Conservation (phyloP, 192 early-diverging fungal species). For the Ramicandelaber brevisporus region DNA sequence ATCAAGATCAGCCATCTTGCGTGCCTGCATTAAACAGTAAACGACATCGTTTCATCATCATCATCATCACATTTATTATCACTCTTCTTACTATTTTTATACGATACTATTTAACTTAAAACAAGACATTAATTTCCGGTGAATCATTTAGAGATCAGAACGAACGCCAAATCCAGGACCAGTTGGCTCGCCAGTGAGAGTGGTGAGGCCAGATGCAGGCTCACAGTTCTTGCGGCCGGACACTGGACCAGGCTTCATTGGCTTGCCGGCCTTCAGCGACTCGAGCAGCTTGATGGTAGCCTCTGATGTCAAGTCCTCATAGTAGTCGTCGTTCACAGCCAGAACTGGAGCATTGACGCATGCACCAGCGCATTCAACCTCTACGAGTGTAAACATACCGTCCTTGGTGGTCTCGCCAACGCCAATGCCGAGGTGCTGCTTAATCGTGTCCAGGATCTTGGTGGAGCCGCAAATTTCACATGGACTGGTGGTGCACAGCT, state of each 20-base stretch:
- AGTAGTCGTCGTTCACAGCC: constrained; percentile 96
- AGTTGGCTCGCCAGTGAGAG: constrained; percentile 58
- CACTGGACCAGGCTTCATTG: constrained; percentile 57
- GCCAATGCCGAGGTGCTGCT: constrained; percentile 73
- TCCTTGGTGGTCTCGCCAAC: constrained; percentile 84
- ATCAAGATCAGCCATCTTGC: too few relatives aligned
- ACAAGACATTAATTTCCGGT: too few relatives aligned
- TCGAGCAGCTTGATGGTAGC: constrained; percentile 70
- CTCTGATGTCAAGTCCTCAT: constrained; percentile 90
- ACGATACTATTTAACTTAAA: too few relatives aligned
- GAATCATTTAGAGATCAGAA: constrained; percentile 46
- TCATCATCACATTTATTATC: too few relatives aligned
- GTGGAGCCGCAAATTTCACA: constrained; percentile 88
- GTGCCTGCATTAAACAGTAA: too few relatives aligned
- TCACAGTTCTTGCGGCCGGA: constrained; percentile 74
- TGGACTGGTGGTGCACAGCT: constrained; percentile 95
- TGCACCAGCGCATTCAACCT: constrained; percentile 98
- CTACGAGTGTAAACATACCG: constrained; percentile 90
- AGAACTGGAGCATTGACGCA: constrained; percentile 95
- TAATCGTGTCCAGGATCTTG: constrained; percentile 66
- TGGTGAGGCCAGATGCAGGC: constrained; percentile 53
- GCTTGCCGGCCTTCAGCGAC: constrained; percentile 53
- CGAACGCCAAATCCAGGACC: constrained; percentile 81
- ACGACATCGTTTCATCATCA: too few relatives aligned
- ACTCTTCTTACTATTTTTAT: too few relatives aligned